Evolutionary conservation across 805 yeast genomes (phyloP).

Genomic region (Wickerhamomyces alni): DNA sequence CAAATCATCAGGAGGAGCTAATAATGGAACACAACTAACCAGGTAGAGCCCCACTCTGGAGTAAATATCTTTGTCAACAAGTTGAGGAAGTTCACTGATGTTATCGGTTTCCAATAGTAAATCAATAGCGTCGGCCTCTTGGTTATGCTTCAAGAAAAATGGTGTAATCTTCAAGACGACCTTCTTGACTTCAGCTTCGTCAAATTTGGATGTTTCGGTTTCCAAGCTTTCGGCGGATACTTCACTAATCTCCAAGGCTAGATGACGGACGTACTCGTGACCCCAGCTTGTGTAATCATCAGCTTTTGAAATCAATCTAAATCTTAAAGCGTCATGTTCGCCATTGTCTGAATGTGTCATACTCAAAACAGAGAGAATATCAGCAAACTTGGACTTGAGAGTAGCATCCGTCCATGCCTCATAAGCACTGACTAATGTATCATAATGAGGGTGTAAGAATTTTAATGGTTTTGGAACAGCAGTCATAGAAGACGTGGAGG

Average conservation of each 20-base stretch:
- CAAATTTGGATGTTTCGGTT: constrained; percentile 25
- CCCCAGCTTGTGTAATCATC: constrained; percentile 85
- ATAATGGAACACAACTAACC: constrained; percentile 92
- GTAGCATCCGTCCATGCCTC: constrained; percentile 54
- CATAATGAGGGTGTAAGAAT: constrained; percentile 85
- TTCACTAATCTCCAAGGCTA: constrained; percentile 92
- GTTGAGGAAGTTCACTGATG: constrained; percentile 75
- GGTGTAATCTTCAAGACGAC: constrained; percentile 79
- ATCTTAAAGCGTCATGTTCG: constrained; percentile 72
- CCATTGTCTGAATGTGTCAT: constrained; percentile 89
- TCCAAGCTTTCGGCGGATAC: constrained; percentile 56
- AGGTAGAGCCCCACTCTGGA: constrained; percentile 89
- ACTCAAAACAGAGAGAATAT: constrained; percentile 85
- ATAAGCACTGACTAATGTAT: constrained; percentile 57
- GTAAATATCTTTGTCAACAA: constrained; percentile 78
- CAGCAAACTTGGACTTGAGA: constrained; percentile 63
- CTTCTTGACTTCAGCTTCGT: constrained; percentile 42
- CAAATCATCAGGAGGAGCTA: constrained; percentile 91
- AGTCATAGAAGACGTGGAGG: constrained; percentile 96
- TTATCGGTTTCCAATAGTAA: constrained; percentile 83
- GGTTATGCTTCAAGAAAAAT: constrained; percentile 87
- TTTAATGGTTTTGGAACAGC: constrained; percentile 99
- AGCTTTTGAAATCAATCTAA: constrained; percentile 57
- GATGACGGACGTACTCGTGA: constrained; percentile 93
- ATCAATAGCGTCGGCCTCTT: constrained; percentile 98